These are phyloP conservation scores for Cystobasidium ongulense DNA, from an alignment of 768 basidiomycete species.

Conservation along the genomic window DNA sequence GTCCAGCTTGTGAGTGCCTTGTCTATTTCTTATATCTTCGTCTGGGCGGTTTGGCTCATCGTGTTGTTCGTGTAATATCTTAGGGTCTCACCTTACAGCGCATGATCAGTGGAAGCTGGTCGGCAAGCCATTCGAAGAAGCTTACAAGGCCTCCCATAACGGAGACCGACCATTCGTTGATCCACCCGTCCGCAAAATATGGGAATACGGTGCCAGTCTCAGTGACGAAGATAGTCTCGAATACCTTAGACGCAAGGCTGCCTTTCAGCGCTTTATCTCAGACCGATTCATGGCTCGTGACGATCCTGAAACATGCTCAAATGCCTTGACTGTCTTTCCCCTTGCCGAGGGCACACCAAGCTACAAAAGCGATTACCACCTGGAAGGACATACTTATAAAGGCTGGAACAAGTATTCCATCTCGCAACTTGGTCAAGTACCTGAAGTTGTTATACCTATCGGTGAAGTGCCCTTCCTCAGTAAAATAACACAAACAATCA, in stretches of 20 bases:
- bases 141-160: slow-evolving; percentile 39
- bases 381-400: background rate
- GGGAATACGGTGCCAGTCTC: slow-evolving; percentile 37
- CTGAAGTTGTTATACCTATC: slow-evolving; percentile 40
- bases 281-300: slow-evolving; percentile 30
- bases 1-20: background rate
- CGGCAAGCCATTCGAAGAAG: slow-evolving; percentile 39
- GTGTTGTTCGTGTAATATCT: background rate
- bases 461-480: slow-evolving; percentile 42
- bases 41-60: background rate
- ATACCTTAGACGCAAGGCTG: slow-evolving; percentile 33
- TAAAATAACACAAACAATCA: slow-evolving; percentile 38
- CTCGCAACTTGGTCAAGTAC: slow-evolving; percentile 33
- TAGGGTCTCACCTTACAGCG: slow-evolving; percentile 31
- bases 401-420: background rate
- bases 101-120: slow-evolving; percentile 37
- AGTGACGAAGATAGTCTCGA: slow-evolving; percentile 34
- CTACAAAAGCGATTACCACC: background rate
- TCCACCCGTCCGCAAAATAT: slow-evolving; percentile 36
- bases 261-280: slow-evolving; percentile 39
- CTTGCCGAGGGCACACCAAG: background rate
- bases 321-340: background rate
- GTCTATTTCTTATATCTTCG: background rate
- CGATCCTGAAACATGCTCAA: slow-evolving; percentile 40
- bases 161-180: slow-evolving; percentile 40